phyloP scores from a whole-genome alignment of 345 rosid species.

The Syzygium aqueum region DNA sequence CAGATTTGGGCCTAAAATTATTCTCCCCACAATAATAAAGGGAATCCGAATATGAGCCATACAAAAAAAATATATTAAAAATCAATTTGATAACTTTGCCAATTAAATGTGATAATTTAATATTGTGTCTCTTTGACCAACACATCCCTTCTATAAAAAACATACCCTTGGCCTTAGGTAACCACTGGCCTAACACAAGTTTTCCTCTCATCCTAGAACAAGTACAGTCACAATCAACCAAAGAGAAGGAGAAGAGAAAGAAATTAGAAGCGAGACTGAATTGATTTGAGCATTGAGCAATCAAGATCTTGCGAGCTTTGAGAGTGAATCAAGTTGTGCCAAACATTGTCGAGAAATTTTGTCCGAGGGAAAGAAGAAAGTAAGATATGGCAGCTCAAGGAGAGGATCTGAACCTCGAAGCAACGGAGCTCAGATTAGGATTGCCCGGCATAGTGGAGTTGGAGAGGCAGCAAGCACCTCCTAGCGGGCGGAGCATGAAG shows the following conservation, averaged over 20 bases:
- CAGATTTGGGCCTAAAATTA: background rate
- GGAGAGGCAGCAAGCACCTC: constrained; percentile 8
- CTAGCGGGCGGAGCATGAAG: background rate
- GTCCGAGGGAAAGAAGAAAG: background rate
- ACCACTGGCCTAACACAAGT: background rate
- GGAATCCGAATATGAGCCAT: background rate
- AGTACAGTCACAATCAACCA: background rate
- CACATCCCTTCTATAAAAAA: background rate
- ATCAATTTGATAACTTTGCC: background rate
- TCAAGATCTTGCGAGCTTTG: background rate
- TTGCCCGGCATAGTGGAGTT: constrained; percentile 61
- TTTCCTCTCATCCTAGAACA: background rate
- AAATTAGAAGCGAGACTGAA: background rate
- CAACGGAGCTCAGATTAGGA: constrained; percentile 84
- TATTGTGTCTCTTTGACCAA: background rate
- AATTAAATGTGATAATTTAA: background rate
- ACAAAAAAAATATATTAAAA: background rate
- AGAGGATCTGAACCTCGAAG: constrained; percentile 61
- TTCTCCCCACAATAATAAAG: background rate
- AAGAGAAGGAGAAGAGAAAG: background rate
- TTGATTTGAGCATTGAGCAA: background rate
- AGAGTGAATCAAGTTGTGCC: background rate
- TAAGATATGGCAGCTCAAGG: background rate
- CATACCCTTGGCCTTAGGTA: background rate
- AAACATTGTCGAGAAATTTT: background rate